Evolutionary conservation across 768 basidiomycete genomes (phyloP), one percentile per base, ranked within the genome.

Genomic region (Thelephora ganbajun): DNA sequence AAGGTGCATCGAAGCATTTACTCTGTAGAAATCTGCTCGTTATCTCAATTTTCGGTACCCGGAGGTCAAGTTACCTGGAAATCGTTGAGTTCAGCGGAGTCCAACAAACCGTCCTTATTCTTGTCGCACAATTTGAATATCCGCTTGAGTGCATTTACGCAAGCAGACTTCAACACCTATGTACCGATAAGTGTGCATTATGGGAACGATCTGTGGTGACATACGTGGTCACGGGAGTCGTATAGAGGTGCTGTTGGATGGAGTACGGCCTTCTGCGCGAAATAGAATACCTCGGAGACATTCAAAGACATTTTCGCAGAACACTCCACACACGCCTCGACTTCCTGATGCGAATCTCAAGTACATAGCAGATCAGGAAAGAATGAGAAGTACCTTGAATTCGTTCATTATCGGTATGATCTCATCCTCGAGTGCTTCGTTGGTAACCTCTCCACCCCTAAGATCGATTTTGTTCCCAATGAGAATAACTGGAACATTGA

Each of bases 381-480:
- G 2, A 22, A 11, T 43, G 18, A 11, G 20, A 57, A 66, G 48
- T 58, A 82, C 92, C 77, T 99, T 99, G 79, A 94, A 99, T 64
- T 98, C 94, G 54, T 84, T 81, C 94, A 98, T 99, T 48, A 99
- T 91, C 26, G 94, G 94, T 48, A 86, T 64, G 53, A 98, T 93
- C 64, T 98, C 94, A 51, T 85, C 90, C 63, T 94, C 91, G 51
- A 99, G 66, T 2, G 85, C 89, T 59, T 94, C 82, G 57, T 96
- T 94, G 22, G 93, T 91, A 35, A 97, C 89, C 58, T 87, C 79
- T 1, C 92, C 93, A 3, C 89, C 91, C 14, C 94, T 74, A 43
- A 97, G 65, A 64, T 99, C 94, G 42, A 98, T 99, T 69, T 98
- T 99, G 69, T 99, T 99, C 46, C 94, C 94, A 20, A 97, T 89